Percentiles rank a stretch among this genome's conserved stretches.
Evolutionary conservation across 1,284 basidiomycete species (phyloP).

Genomic region (Puccinia coronata): DNA sequence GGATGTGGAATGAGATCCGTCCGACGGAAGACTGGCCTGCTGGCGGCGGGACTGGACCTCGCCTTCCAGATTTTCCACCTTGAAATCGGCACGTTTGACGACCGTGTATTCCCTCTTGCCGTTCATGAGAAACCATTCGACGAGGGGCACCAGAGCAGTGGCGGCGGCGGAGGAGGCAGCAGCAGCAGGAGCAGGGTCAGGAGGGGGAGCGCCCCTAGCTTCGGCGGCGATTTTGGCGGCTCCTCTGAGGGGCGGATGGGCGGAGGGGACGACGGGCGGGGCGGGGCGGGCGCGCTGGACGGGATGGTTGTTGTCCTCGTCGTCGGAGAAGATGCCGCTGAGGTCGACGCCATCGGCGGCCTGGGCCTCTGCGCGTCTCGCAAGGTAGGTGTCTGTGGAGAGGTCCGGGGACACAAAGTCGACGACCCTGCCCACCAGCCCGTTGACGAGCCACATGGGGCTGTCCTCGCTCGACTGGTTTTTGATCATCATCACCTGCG

Average conservation of each 20-base stretch:
- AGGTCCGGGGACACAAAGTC: conserved; percentile 64
- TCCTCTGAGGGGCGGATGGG: conserved; percentile 51
- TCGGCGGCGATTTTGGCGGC: conserved; percentile 50
- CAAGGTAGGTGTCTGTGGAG: conserved; percentile 52
- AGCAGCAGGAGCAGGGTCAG: not conserved
- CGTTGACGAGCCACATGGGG: conserved; percentile 70
- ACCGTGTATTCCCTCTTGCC: conserved; percentile 36
- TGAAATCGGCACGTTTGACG: conserved; percentile 41
- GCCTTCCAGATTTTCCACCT: conserved; percentile 40
- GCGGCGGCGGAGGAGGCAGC: not conserved
- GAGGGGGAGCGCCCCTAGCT: not conserved
- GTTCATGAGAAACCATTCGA: conserved; percentile 43
- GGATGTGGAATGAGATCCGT: not conserved
- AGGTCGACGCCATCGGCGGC: not conserved
- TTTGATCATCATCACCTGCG: conserved; percentile 73
- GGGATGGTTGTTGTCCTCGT: conserved; percentile 43
- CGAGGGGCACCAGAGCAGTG: conserved; percentile 7
- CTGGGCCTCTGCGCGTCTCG: not conserved
- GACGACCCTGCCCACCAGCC: conserved; percentile 73
- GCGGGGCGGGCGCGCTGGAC: conserved; percentile 49
- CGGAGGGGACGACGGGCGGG: conserved; percentile 3
- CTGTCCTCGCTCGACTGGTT: conserved; percentile 65
- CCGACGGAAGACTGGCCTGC: not conserved
- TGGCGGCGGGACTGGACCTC: conserved; percentile 37
- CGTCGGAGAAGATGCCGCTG: conserved; percentile 14